Percentiles rank a stretch among this genome's conserved stretches.
These are phyloP conservation scores for Copromyces sp. DNA, from an alignment of 495 filamentous ascomycete genomes.

Conservation along the genomic window DNA sequence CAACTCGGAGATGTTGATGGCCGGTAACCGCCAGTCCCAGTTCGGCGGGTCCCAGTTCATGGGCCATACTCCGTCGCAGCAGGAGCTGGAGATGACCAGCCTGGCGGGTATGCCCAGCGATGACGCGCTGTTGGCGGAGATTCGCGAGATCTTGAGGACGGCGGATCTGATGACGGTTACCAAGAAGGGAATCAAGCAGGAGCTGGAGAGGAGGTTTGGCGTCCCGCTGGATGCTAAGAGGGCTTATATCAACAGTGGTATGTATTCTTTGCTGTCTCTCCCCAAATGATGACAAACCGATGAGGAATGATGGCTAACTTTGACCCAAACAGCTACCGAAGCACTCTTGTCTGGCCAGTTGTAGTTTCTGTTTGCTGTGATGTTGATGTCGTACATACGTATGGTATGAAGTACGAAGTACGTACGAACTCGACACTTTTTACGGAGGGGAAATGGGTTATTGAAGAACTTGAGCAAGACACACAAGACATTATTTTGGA, in stretches of 20 bases:
- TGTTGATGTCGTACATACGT: background rate
- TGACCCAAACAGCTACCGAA: slow-evolving; percentile 31
- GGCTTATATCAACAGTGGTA: slow-evolving; percentile 90
- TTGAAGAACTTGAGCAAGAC: background rate
- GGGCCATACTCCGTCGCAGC: slow-evolving; percentile 36
- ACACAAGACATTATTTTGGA: background rate
- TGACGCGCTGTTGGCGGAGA: slow-evolving; percentile 85
- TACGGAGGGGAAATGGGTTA: background rate
- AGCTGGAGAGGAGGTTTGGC: slow-evolving; percentile 82
- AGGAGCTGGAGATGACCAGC: slow-evolving; percentile 62
- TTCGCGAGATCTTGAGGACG: slow-evolving; percentile 80
- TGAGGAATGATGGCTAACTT: slow-evolving; percentile 2
- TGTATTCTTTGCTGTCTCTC: slow-evolving; percentile 19
- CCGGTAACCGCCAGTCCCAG: slow-evolving; percentile 32
- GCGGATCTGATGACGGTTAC: slow-evolving; percentile 96
- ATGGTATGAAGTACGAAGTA: background rate
- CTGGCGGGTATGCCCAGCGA: slow-evolving; percentile 65
- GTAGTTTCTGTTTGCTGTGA: slow-evolving; percentile 9
- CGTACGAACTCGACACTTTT: background rate
- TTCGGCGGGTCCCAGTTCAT: slow-evolving; percentile 39
- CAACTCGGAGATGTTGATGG: slow-evolving; percentile 52
- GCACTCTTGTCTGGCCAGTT: slow-evolving; percentile 38
- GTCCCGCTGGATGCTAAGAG: slow-evolving; percentile 69
- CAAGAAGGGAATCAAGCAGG: slow-evolving; percentile 94
- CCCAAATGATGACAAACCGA: background rate